Evolutionary conservation across 129 eudicot species (phyloP).

Genomic region (Pittosporum tobira): DNA sequence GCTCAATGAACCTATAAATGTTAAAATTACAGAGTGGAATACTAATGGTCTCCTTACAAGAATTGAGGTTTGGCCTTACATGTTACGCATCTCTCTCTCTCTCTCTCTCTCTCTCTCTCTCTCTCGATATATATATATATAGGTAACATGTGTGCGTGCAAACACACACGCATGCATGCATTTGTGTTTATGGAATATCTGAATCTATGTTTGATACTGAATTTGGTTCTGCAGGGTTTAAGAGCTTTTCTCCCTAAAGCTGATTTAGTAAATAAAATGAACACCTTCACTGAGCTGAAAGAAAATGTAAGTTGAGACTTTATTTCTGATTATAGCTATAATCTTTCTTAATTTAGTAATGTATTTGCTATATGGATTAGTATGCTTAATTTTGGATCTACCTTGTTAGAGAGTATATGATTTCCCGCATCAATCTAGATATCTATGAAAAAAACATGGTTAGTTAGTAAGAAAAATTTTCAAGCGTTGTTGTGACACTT

Average conservation of each 20-base stretch:
- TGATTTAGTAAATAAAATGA: conserved; percentile 65
- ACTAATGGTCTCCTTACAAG: conserved; percentile 90
- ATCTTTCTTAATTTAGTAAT: neutral
- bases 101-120: too few species aligned
- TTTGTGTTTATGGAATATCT: neutral
- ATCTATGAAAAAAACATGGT: neutral
- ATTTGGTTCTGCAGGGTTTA: conserved; percentile 53
- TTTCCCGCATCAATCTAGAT: neutral
- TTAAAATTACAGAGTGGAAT: conserved; percentile 90
- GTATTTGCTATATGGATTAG: conserved; percentile 3
- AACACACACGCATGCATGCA: too few species aligned
- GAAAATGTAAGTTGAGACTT: conserved; percentile 45
- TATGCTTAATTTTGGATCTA: neutral
- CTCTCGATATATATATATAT: too few species aligned
- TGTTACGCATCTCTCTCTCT: neutral
- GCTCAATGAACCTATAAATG: conserved; percentile 76
- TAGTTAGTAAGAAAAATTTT: too few species aligned
- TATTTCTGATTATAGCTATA: neutral
- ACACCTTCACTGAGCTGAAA: conserved; percentile 70
- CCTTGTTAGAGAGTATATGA: neutral
- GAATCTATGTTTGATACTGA: neutral
- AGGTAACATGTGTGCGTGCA: too few species aligned
- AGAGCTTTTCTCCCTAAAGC: conserved; percentile 91
- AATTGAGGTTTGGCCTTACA: conserved; percentile 66
- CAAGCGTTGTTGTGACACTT: too few species aligned